These are phyloP conservation scores for Gomphus bonarii DNA, from an alignment of 1,284 basidiomycete species.

Conservation along the genomic window DNA sequence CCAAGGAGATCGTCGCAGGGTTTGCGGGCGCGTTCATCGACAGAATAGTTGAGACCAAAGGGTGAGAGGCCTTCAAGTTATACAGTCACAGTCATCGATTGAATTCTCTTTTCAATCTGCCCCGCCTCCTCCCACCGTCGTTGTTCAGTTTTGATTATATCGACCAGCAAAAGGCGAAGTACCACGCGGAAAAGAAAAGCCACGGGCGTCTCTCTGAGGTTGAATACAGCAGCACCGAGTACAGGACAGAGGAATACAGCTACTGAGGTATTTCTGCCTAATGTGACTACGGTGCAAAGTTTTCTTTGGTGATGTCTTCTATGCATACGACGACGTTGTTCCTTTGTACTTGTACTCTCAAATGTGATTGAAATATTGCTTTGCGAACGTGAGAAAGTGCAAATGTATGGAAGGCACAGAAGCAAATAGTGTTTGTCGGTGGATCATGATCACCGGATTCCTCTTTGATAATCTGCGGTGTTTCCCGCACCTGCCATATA, in stretches of 20 bases:
- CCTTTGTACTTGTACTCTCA: too few relatives aligned
- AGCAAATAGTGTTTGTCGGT: too few relatives aligned
- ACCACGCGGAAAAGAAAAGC: neutral
- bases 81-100: neutral
- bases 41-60: constrained; percentile 38
- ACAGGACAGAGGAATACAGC: neutral
- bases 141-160: neutral
- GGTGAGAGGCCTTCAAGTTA: constrained; percentile 27
- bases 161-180: neutral
- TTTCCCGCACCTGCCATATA: too few relatives aligned
- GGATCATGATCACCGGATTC: too few relatives aligned
- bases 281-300: too few relatives aligned
- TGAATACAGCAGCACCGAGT: neutral
- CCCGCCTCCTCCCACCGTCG: neutral
- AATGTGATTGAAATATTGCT: too few relatives aligned
- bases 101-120: neutral
- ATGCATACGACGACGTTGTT: too few relatives aligned
- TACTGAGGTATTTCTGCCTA: neutral
- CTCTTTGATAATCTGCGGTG: too few relatives aligned
- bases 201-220: neutral
- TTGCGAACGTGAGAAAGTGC: too few relatives aligned
- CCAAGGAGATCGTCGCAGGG: constrained; percentile 36
- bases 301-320: too few relatives aligned
- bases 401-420: too few relatives aligned
- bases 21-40: constrained; percentile 36